Evolutionary conservation across 164 flowering plant species (phyloP).

Genomic region (Nymphaea thermarum): DNA sequence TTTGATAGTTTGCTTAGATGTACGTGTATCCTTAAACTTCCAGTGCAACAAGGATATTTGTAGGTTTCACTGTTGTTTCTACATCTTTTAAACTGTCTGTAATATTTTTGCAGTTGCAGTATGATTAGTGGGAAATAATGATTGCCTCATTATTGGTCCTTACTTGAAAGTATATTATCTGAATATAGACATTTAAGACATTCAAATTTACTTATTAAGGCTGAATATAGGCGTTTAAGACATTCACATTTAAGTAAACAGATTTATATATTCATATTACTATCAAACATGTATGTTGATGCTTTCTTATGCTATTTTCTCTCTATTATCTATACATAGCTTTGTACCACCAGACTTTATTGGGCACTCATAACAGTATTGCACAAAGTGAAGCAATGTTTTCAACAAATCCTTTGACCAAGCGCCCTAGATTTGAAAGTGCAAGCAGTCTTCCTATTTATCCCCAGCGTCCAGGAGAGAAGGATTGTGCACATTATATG

Average conservation of each 20-base stretch:
- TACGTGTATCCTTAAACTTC: background rate
- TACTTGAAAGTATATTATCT: no score
- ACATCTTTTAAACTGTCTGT: background rate
- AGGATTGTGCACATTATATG: conserved; percentile 99
- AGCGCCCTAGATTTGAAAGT: conserved; percentile 83
- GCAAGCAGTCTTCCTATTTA: conserved; percentile 70
- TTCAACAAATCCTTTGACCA: conserved; percentile 60
- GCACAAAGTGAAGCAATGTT: conserved; percentile 91
- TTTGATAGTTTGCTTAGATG: no score
- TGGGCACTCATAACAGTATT: conserved; percentile 54
- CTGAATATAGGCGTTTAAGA: no score
- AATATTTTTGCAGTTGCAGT: background rate
- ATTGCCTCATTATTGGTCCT: background rate
- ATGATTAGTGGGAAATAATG: background rate
- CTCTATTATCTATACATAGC: conserved; percentile 69
- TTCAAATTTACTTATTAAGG: background rate
- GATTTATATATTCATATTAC: conserved; percentile 1
- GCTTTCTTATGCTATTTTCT: conserved; percentile 28
- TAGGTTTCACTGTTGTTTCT: background rate
- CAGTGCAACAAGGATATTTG: background rate
- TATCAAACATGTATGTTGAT: conserved; percentile 20
- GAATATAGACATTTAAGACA: no score
- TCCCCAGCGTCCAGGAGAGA: conserved; percentile 99
- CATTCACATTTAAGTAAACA: background rate
- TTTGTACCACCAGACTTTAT: conserved; percentile 64